phyloP scores from a whole-genome alignment of 805 yeast genomes.

The Kuraishia cidri region DNA sequence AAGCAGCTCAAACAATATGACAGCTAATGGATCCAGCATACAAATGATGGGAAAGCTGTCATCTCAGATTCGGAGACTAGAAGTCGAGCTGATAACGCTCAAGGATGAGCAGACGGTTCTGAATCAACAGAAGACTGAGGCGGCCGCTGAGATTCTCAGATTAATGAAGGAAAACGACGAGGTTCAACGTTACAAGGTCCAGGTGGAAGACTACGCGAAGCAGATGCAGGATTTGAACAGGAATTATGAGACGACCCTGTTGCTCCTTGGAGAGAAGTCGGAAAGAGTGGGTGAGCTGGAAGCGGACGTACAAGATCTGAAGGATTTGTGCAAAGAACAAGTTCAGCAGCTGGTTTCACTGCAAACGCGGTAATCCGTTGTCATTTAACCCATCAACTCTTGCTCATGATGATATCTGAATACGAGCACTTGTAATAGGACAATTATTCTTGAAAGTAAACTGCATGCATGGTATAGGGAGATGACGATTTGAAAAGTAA shows the following conservation, averaged over 20 bases:
- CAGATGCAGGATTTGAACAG: slow-evolving; percentile 26
- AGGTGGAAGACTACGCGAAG: slow-evolving; percentile 19
- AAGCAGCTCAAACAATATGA: slow-evolving; percentile 1
- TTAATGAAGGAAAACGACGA: slow-evolving; percentile 48
- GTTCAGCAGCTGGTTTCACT: slow-evolving; percentile 78
- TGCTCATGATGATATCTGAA: no score
- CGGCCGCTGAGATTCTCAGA: slow-evolving; percentile 59
- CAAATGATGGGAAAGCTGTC: slow-evolving; percentile 73
- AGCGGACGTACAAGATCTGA: slow-evolving; percentile 85
- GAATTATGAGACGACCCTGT: slow-evolving; percentile 44
- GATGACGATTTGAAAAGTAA: no score
- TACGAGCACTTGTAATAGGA: no score
- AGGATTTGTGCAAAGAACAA: slow-evolving; percentile 74
- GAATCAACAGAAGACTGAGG: slow-evolving; percentile 48
- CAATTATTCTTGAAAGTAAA: no score
- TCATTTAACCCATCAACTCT: no score
- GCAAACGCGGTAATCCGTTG: slow-evolving; percentile 27
- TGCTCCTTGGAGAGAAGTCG: slow-evolving; percentile 76
- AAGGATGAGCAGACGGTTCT: slow-evolving; percentile 54
- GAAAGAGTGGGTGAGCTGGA: slow-evolving; percentile 78
- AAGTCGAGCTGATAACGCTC: slow-evolving; percentile 61
- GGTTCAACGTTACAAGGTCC: slow-evolving; percentile 21
- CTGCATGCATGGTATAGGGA: no score
- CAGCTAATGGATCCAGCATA: slow-evolving; percentile 20
- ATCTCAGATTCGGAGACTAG: slow-evolving; percentile 68